These are phyloP conservation scores for Marsdenia floribunda DNA, from an alignment of 257 asterid genomes.

Conservation along the genomic window DNA sequence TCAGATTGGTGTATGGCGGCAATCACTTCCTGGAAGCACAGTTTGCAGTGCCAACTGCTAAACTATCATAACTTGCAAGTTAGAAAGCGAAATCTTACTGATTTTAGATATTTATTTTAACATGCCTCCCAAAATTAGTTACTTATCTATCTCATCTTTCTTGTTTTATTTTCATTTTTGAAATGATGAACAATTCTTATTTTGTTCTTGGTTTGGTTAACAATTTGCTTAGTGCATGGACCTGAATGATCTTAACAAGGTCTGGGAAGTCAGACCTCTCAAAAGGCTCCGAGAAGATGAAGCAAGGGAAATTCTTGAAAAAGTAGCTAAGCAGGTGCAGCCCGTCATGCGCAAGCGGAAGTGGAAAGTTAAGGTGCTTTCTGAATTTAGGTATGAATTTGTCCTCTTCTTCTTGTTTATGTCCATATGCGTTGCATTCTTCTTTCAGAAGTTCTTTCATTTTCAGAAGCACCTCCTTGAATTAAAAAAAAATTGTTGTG, in stretches of 20 bases:
- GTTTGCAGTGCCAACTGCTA: neutral
- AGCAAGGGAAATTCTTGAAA: constrained; percentile 71
- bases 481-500: constrained; percentile 18
- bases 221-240: constrained; percentile 41
- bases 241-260: constrained; percentile 78
- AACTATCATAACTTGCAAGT: neutral
- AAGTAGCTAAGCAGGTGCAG: constrained; percentile 82
- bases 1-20: neutral
- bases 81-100: neutral
- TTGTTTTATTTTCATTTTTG: neutral
- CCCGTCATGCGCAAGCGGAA: constrained; percentile 72
- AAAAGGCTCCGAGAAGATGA: constrained; percentile 63
- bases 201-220: constrained; percentile 16
- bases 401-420: neutral
- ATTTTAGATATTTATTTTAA: neutral
- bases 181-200: neutral
- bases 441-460: neutral
- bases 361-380: constrained; percentile 73
- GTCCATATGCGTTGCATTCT: neutral
- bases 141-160: neutral
- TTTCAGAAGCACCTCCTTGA: constrained; percentile 13
- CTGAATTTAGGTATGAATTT: constrained; percentile 64
- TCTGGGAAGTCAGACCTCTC: constrained; percentile 72
- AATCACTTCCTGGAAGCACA: neutral
- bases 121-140: neutral